phyloP scores from a whole-genome alignment of 768 basidiomycete species.

The Royoungia palumana region DNA sequence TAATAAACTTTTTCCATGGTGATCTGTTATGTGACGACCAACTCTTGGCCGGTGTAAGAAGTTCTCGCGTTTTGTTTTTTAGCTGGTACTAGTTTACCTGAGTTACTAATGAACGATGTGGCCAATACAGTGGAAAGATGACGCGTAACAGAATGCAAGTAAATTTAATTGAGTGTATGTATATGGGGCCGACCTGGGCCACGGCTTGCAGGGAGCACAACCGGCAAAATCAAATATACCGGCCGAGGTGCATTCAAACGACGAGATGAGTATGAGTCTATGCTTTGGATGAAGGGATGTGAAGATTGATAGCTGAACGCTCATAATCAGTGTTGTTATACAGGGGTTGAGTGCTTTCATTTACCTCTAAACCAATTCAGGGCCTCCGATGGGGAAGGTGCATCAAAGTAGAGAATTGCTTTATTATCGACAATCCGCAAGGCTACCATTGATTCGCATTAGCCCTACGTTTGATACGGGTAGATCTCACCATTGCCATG shows the following conservation, averaged over 20 bases:
- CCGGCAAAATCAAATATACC: slow-evolving; percentile 2
- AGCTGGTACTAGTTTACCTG: slow-evolving; percentile 28
- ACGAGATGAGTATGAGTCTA: slow-evolving; percentile 34
- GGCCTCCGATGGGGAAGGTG: slow-evolving; percentile 78
- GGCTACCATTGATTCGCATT: slow-evolving; percentile 39
- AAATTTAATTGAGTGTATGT: slow-evolving; percentile 37
- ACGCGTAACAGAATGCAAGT: slow-evolving; percentile 27
- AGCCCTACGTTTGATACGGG: slow-evolving; percentile 4
- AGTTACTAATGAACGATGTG: slow-evolving; percentile 19
- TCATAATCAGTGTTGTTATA: slow-evolving; percentile 4
- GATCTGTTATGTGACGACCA: neutral
- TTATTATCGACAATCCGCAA: slow-evolving; percentile 90
- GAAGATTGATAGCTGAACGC: slow-evolving; percentile 75
- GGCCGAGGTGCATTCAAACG: slow-evolving; percentile 3
- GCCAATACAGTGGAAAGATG: slow-evolving; percentile 34
- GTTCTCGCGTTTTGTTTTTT: slow-evolving; percentile 9
- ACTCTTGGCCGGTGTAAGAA: neutral
- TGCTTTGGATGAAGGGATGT: slow-evolving; percentile 79
- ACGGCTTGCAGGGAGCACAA: slow-evolving; percentile 10
- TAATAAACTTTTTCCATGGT: neutral
- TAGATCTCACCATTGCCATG: slow-evolving; percentile 69
- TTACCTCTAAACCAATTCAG: slow-evolving; percentile 88
- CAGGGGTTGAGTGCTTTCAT: slow-evolving; percentile 10
- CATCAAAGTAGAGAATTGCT: slow-evolving; percentile 86
- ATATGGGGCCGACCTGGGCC: slow-evolving; percentile 28